These are phyloP conservation scores for Colletotrichum limetticola DNA, from an alignment of 2,329 filamentous ascomycete species.

Conservation along the genomic window DNA sequence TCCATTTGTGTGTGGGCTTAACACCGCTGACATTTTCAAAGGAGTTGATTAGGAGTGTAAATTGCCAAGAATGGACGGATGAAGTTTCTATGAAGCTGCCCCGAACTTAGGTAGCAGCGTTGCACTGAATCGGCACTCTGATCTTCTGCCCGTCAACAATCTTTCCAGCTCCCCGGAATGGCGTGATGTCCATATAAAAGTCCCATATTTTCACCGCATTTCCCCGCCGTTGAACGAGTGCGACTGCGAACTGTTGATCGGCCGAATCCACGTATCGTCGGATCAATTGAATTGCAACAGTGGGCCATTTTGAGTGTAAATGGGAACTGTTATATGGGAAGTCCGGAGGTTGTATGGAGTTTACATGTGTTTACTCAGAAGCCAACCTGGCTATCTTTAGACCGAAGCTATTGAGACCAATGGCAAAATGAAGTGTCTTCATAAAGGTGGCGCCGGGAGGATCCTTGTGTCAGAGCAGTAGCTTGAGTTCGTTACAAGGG, in stretches of 20 bases:
- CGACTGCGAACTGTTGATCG: background rate
- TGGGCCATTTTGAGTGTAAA: background rate
- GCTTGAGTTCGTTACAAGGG: background rate
- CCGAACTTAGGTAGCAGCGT: background rate
- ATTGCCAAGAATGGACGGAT: background rate
- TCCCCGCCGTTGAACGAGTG: background rate
- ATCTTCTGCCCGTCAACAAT: background rate
- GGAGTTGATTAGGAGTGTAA: background rate
- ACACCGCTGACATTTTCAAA: background rate
- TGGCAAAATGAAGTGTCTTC: background rate
- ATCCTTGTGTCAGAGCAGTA: background rate
- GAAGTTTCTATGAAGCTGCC: background rate
- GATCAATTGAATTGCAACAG: background rate
- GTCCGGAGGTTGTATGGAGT: background rate
- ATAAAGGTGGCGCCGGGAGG: background rate
- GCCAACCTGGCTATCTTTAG: background rate
- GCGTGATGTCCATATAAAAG: background rate
- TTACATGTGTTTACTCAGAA: background rate
- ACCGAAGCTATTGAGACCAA: background rate
- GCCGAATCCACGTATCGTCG: background rate
- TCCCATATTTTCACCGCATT: background rate
- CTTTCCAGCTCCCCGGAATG: background rate
- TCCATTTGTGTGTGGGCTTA: background rate
- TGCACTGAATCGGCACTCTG: background rate
- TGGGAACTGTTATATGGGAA: background rate